Conservation (phyloP, 768 basidiomycete genomes). For the Harrya chromipes region DNA sequence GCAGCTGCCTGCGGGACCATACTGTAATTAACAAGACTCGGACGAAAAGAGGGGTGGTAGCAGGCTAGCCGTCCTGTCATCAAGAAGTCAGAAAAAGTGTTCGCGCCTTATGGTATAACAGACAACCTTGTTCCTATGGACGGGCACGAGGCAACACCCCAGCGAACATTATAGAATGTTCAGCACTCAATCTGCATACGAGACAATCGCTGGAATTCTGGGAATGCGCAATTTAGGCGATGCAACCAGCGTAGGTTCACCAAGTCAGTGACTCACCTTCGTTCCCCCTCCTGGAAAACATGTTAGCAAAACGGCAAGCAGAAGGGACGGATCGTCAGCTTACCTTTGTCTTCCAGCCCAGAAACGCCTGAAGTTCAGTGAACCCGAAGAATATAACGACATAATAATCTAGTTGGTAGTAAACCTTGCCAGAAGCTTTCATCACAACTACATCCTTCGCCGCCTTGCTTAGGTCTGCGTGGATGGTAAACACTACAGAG, state of each 20-base stretch:
- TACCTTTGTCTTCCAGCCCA: conserved; percentile 11
- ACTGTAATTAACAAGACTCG: too few relatives aligned
- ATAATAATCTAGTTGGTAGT: conserved; percentile 13
- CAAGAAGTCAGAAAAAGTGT: too few relatives aligned
- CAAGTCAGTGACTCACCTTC: background rate
- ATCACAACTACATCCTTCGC: background rate
- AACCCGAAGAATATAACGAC: conserved; percentile 11
- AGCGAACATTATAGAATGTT: too few relatives aligned
- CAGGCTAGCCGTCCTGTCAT: too few relatives aligned
- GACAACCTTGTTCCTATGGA: too few relatives aligned
- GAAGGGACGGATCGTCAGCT: background rate
- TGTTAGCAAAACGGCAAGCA: background rate
- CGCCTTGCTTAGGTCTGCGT: background rate
- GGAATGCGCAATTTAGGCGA: background rate
- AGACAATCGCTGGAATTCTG: conserved; percentile 3
- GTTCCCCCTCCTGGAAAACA: background rate
- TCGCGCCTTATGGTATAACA: too few relatives aligned
- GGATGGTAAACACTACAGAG: conserved; percentile 1
- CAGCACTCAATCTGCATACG: background rate
- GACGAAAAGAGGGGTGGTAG: too few relatives aligned
- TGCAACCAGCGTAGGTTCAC: background rate
- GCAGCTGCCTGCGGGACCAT: too few relatives aligned
- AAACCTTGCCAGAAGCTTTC: background rate
- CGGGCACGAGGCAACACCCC: too few relatives aligned
- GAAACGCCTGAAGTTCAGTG: conserved; percentile 5